Evolutionary conservation across 257 asterid genomes (phyloP).

Genomic region (Nicotiana undulata): DNA sequence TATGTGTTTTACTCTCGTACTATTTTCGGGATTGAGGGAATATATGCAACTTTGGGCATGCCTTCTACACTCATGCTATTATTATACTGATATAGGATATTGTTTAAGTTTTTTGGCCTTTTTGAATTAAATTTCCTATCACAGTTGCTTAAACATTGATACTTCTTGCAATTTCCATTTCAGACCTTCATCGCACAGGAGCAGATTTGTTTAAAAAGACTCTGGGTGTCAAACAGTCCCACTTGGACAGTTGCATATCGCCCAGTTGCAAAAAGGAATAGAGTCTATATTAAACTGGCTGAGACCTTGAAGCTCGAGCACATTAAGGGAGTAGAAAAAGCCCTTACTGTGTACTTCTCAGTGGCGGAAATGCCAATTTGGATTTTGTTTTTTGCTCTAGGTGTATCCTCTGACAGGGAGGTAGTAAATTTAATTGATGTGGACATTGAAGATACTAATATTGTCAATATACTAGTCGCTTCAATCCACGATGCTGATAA

Average conservation of each 20-base stretch:
- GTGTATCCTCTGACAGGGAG: slow-evolving; percentile 63
- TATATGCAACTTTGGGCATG: not conserved
- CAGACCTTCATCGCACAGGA: slow-evolving; percentile 96
- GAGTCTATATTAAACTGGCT: slow-evolving; percentile 57
- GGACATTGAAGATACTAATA: slow-evolving; percentile 36
- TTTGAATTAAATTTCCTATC: not conserved
- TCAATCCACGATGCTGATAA: slow-evolving; percentile 75
- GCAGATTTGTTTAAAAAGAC: slow-evolving; percentile 65
- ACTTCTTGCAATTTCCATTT: slow-evolving; percentile 8
- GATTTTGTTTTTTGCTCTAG: slow-evolving; percentile 80
- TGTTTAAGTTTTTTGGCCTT: not conserved
- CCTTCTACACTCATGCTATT: not conserved
- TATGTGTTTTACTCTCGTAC: not conserved
- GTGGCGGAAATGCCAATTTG: slow-evolving; percentile 72
- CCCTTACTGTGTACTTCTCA: slow-evolving; percentile 53
- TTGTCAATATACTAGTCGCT: slow-evolving; percentile 48
- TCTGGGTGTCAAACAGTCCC: slow-evolving; percentile 63
- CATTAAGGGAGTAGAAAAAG: slow-evolving; percentile 46
- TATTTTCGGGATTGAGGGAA: not conserved
- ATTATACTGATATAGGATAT: not conserved
- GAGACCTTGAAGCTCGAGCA: slow-evolving; percentile 46
- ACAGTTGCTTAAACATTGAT: not conserved
- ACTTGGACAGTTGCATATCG: slow-evolving; percentile 67
- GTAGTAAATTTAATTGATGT: slow-evolving; percentile 52
- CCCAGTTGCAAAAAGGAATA: slow-evolving; percentile 35